phyloP scores from a whole-genome alignment of 495 filamentous ascomycete species.

The Penicillium goetzii region DNA sequence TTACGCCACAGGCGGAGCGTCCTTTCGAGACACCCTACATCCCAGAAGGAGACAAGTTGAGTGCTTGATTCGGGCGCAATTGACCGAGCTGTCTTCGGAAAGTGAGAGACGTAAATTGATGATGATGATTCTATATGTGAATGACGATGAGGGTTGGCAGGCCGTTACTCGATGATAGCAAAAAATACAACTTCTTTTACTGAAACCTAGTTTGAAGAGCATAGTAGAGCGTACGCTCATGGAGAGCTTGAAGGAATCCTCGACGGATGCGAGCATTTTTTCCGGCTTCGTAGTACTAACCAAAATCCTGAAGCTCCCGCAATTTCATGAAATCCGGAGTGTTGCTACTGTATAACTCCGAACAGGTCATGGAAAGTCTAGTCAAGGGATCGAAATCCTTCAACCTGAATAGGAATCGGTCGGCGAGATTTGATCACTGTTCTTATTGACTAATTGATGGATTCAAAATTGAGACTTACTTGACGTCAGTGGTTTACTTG shows the following conservation, averaged over 20 bases:
- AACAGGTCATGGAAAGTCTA: too few species aligned
- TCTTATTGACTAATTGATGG: too few species aligned
- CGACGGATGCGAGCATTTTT: neutral
- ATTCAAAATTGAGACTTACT: too few species aligned
- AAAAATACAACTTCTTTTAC: neutral
- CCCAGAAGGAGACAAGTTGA: slow-evolving; percentile 9
- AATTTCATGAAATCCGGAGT: too few species aligned
- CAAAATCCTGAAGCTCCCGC: neutral
- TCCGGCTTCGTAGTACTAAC: neutral
- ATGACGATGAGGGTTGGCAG: neutral
- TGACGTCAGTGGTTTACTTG: too few species aligned
- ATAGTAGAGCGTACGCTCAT: neutral
- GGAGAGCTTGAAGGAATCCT: neutral
- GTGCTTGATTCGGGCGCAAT: slow-evolving; percentile 1
- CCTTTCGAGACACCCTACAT: slow-evolving; percentile 35
- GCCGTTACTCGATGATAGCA: neutral
- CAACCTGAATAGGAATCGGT: too few species aligned
- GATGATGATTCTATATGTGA: neutral
- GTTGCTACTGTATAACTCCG: too few species aligned
- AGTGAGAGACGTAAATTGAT: neutral
- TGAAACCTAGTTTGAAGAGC: neutral
- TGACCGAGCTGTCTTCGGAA: neutral
- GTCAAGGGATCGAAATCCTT: too few species aligned
- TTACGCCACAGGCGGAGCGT: slow-evolving; percentile 78
- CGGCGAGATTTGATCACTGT: too few species aligned